Percentiles rank a stretch among this genome's conserved stretches.
phyloP scores from a whole-genome alignment of 2,329 filamentous ascomycete species.

The Rhinocladiella mackenziei region DNA sequence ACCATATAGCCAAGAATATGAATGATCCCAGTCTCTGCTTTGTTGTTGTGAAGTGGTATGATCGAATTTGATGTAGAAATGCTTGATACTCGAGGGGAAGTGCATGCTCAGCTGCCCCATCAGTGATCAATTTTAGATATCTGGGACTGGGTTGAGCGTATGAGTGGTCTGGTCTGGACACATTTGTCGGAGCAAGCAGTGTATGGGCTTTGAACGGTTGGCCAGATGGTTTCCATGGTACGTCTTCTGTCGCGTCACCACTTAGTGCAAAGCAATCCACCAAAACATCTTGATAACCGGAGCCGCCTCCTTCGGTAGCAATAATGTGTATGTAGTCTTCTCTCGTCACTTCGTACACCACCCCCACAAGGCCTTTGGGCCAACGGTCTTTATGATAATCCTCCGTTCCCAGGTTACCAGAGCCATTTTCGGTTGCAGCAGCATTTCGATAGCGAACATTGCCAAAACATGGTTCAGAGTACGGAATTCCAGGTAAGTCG shows the following conservation, averaged over 20 bases:
- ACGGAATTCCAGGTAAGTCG: constrained; percentile 79
- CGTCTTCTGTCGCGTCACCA: constrained; percentile 48
- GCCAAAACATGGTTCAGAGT: constrained; percentile 86
- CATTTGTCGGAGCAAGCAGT: constrained; percentile 61
- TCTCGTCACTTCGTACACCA: constrained; percentile 89
- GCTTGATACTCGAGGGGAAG: constrained; percentile 72
- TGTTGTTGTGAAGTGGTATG: constrained; percentile 65
- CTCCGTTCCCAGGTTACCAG: constrained; percentile 33
- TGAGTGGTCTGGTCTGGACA: constrained; percentile 55
- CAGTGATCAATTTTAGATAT: constrained; percentile 74
- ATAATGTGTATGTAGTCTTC: constrained; percentile 82
- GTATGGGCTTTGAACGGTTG: constrained; percentile 78
- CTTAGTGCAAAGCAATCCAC: constrained; percentile 72
- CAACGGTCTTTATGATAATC: constrained; percentile 58
- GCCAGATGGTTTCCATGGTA: constrained; percentile 56
- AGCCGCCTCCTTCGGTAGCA: constrained; percentile 81
- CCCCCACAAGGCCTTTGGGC: constrained; percentile 80
- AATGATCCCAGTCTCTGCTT: constrained; percentile 63
- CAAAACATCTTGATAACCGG: constrained; percentile 77
- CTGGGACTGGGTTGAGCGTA: constrained; percentile 80
- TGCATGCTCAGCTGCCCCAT: constrained; percentile 74
- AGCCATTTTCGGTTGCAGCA: constrained; percentile 19
- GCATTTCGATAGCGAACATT: constrained; percentile 64
- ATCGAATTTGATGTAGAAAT: constrained; percentile 65
- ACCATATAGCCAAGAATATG: constrained; percentile 59